A percentile compares a stretch with the other conserved stretches of the same genome.
These are phyloP conservation scores for Wickerhamiella parazyma DNA, from an alignment of 805 yeast genomes.

Conservation along the genomic window DNA sequence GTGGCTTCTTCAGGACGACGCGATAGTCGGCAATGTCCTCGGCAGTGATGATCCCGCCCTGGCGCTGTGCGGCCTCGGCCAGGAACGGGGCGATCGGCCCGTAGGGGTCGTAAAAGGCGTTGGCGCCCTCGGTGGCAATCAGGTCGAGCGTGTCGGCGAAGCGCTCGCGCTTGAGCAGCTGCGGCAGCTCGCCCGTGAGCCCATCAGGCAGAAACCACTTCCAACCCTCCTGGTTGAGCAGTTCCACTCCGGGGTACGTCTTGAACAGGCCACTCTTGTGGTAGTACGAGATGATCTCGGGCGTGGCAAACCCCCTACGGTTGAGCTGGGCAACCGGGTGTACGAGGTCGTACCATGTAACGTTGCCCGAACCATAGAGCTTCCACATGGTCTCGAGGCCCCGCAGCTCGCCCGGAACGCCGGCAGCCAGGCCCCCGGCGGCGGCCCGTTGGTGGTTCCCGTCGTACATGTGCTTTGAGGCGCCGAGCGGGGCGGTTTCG, in stretches of 20 bases:
- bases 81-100: conserved; percentile 59
- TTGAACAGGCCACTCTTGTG: conserved; percentile 20
- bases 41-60: conserved; percentile 54
- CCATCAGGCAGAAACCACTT: conserved; percentile 18
- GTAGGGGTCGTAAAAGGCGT: conserved; percentile 69
- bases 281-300: conserved; percentile 29
- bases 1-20: conserved; percentile 34
- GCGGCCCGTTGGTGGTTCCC: conserved; percentile 24
- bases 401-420: conserved; percentile 79
- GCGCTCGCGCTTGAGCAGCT: conserved; percentile 31
- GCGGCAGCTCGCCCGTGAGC: background rate
- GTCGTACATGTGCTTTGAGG: conserved; percentile 54
- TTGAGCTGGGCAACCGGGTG: conserved; percentile 61
- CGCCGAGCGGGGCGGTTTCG: conserved; percentile 64
- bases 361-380: conserved; percentile 54
- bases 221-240: conserved; percentile 22
- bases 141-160: conserved; percentile 53
- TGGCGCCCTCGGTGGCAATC: conserved; percentile 66
- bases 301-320: conserved; percentile 48
- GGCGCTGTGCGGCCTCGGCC: conserved; percentile 33
- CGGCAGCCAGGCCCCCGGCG: conserved; percentile 75
- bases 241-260: background rate
- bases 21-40: conserved; percentile 57
- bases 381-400: conserved; percentile 57
- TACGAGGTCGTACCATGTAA: conserved; percentile 60